A percentile compares a stretch with the other conserved stretches of the same genome.
Evolutionary conservation across 441 rosid genomes (phyloP).

Genomic region (Syzygium malaccense): DNA sequence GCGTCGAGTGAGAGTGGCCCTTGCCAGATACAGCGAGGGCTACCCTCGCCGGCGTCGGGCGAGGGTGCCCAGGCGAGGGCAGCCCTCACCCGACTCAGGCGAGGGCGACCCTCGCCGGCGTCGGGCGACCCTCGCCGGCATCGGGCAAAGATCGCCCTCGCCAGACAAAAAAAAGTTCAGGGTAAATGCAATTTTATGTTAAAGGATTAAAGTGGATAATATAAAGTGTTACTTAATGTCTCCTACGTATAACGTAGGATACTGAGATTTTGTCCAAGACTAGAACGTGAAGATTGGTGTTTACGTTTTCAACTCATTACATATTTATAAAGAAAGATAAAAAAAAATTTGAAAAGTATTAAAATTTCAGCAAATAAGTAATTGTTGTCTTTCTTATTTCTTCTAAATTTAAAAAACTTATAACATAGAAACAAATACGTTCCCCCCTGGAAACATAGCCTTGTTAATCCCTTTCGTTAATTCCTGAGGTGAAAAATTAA

Average conservation of each 20-base stretch:
- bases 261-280: background rate
- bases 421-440: background rate
- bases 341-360: background rate
- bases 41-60: too few relatives aligned
- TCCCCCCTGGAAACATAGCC: background rate
- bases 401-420: background rate
- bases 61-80: too few relatives aligned
- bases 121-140: too few relatives aligned
- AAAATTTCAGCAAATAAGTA: background rate
- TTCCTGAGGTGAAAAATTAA: background rate
- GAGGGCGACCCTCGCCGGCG: too few relatives aligned
- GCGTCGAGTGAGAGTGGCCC: too few relatives aligned
- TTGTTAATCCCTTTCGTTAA: background rate
- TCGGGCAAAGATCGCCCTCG: too few relatives aligned
- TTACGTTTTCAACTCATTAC: background rate
- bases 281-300: background rate
- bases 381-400: background rate
- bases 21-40: too few relatives aligned
- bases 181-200: background rate
- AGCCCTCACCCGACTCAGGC: too few relatives aligned
- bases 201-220: background rate
- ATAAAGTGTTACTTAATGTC: background rate
- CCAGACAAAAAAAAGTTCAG: too few relatives aligned
- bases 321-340: background rate
- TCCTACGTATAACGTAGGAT: background rate